A percentile compares a stretch with the other conserved stretches of the same genome.
Evolutionary conservation across 192 early-diverging fungal genomes (phyloP).

Genomic region (Paraglomus brasilianum): DNA sequence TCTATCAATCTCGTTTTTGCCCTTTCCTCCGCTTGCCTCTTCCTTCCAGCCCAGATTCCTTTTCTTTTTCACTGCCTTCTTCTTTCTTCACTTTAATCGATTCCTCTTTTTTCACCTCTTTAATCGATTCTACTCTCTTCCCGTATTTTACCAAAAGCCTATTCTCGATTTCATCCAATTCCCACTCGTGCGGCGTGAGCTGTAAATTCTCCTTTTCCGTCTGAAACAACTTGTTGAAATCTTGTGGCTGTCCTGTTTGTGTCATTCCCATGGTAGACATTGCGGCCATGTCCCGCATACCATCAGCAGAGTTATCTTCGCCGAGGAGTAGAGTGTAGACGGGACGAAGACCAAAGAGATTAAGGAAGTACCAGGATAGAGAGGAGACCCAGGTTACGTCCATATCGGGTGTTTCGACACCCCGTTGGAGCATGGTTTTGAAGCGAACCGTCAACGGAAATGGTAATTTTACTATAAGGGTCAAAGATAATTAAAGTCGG

Average conservation of each 20-base stretch:
- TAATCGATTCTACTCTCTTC: conserved; percentile 29
- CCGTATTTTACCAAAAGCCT: conserved; percentile 79
- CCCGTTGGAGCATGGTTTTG: conserved; percentile 97
- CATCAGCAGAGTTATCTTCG: conserved; percentile 84
- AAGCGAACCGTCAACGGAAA: conserved; percentile 96
- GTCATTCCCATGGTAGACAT: conserved; percentile 82
- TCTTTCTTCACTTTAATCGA: too few species aligned
- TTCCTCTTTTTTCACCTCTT: too few species aligned
- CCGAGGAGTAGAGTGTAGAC: conserved; percentile 92
- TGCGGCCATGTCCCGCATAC: conserved; percentile 86
- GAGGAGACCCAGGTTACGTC: conserved; percentile 98
- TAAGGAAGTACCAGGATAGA: conserved; percentile 98
- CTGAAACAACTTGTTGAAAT: conserved; percentile 83
- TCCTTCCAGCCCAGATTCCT: too few species aligned
- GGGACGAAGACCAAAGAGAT: conserved; percentile 90
- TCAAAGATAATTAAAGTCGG: not conserved
- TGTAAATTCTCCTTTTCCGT: conserved; percentile 85
- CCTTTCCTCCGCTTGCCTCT: too few species aligned
- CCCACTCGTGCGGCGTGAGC: conserved; percentile 79
- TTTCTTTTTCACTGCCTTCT: too few species aligned
- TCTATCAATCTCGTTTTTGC: too few species aligned
- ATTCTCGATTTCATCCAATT: conserved; percentile 76
- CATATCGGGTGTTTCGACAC: conserved; percentile 94
- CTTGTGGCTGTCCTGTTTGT: conserved; percentile 72
- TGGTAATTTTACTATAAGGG: conserved; percentile 80